Percentiles rank a stretch among this genome's conserved stretches.
Evolutionary conservation across 805 yeast species (phyloP).

Genomic region (Candida nitratophila): DNA sequence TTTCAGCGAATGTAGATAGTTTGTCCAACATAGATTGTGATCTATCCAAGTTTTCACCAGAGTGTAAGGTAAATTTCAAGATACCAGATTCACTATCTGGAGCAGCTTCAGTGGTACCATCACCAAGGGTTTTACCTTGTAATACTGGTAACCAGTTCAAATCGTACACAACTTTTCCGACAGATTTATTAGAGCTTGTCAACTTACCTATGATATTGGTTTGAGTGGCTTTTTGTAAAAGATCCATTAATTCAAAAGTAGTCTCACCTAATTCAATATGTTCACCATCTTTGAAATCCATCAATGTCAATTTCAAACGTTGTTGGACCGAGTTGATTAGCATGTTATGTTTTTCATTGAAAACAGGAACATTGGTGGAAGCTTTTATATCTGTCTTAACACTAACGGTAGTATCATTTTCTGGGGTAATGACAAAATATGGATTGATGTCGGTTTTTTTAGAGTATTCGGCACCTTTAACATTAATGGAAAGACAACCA

Average conservation of each 20-base stretch:
- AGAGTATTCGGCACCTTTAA: conserved; percentile 45
- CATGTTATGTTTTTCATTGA: conserved; percentile 59
- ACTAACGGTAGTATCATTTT: conserved; percentile 22
- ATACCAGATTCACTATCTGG: conserved; percentile 71
- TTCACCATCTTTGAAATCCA: conserved; percentile 49
- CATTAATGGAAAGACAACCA: conserved; percentile 61
- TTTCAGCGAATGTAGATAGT: conserved; percentile 62
- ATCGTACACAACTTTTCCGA: conserved; percentile 56
- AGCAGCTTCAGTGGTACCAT: conserved; percentile 40
- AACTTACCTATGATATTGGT: conserved; percentile 38
- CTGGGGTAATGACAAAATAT: conserved; percentile 39
- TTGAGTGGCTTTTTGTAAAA: conserved; percentile 46
- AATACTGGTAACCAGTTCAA: conserved; percentile 42
- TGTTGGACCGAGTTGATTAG: conserved; percentile 52
- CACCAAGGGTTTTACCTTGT: conserved; percentile 36
- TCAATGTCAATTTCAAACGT: conserved; percentile 47
- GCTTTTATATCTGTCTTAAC: conserved; percentile 51
- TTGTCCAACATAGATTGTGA: conserved; percentile 43
- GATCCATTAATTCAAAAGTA: conserved; percentile 48
- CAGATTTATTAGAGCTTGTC: conserved; percentile 43
- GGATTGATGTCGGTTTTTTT: conserved; percentile 47
- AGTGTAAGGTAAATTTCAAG: conserved; percentile 53
- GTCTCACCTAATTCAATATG: conserved; percentile 45
- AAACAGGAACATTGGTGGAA: conserved; percentile 48
- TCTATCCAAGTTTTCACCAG: conserved; percentile 51